These are phyloP conservation scores for Oehlia diaphana DNA, from an alignment of 192 early-diverging fungal species.

Conservation along the genomic window DNA sequence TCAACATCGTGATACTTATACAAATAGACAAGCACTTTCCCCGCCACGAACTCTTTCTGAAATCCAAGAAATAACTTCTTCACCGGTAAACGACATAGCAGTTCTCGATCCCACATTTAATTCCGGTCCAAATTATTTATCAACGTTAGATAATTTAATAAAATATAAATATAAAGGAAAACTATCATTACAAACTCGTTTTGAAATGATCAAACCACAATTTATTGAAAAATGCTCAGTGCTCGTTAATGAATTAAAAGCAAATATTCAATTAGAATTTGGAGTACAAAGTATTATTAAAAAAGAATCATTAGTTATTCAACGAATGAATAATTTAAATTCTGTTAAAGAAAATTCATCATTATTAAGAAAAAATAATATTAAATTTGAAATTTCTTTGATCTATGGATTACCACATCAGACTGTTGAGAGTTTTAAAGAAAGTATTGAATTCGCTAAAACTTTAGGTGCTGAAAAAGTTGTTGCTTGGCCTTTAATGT, in stretches of 20 bases:
- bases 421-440: slow-evolving; percentile 11
- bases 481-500: slow-evolving; percentile 26
- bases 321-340: slow-evolving; percentile 20
- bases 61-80: not conserved
- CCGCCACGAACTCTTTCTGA: not conserved
- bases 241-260: not conserved
- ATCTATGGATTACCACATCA: slow-evolving; percentile 29
- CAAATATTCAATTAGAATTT: slow-evolving; percentile 24
- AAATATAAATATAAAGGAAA: slow-evolving; percentile 5
- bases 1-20: slow-evolving; percentile 31
- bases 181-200: slow-evolving; percentile 26
- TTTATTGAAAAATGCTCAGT: slow-evolving; percentile 9
- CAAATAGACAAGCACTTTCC: not conserved
- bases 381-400: slow-evolving; percentile 27
- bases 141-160: not conserved
- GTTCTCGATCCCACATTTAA: slow-evolving; percentile 31
- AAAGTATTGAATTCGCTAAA: slow-evolving; percentile 9
- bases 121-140: slow-evolving; percentile 6
- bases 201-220: slow-evolving; percentile 29
- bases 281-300: slow-evolving; percentile 23
- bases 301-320: not conserved
- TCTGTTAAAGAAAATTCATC: not conserved
- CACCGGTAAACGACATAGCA: slow-evolving; percentile 7
- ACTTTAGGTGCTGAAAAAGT: not conserved
- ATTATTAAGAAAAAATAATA: not conserved